Evolutionary conservation across 2,329 filamentous ascomycete species (phyloP), one percentile per base, ranked within the genome.

Genomic region (Drechslerella dactyloides): DNA sequence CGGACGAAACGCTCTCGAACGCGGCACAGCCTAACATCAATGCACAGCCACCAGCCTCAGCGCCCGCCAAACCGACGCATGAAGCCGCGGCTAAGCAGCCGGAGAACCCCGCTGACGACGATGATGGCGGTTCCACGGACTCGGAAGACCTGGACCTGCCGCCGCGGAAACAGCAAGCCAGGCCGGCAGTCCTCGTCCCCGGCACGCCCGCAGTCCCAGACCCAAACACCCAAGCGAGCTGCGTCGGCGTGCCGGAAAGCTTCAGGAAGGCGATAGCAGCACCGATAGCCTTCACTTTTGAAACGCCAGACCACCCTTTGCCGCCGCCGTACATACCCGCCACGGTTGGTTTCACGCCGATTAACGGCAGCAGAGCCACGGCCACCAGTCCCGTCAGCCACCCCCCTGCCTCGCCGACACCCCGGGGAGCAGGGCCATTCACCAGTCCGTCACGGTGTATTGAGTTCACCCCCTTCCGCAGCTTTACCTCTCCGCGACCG

Each of bases 191-290:
- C n/a, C 17, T 42, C 13, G 44, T 53, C 19, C 68, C 68, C 1
- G 56, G 35, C 51, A 72, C 68, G 10, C 68, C 68, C 10, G 23
- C 19, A 1, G 27, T n/a, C n/a, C n/a, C 3, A 33, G 27, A 3
- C 27, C 27, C 24, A 27, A 55, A 54, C 44, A 72, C 60, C 2
- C 68, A 72, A 54, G 57, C 68, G 2, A 65, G 68, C 33, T 24
- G 42, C 4, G 19, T 72, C 10, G 33, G 48, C 2, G 19, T 72
- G 17, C 68, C 68, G 37, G 68, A 72, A 2, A 72, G 68, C 52
- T 72, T 72, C 35, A 72, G 61, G 35, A 72, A 23, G 23, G 68
- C 54, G 1, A 65, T 72, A 23, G 52, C 60, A 2, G 68, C 60
- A 17, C 68, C 68, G 2, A 65, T 72, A 10, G 51, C 55, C 13